Percentiles rank a stretch among this genome's conserved stretches.
Conservation (phyloP, 495 filamentous ascomycete genomes). For the Aspergillus avenaceus region DNA sequence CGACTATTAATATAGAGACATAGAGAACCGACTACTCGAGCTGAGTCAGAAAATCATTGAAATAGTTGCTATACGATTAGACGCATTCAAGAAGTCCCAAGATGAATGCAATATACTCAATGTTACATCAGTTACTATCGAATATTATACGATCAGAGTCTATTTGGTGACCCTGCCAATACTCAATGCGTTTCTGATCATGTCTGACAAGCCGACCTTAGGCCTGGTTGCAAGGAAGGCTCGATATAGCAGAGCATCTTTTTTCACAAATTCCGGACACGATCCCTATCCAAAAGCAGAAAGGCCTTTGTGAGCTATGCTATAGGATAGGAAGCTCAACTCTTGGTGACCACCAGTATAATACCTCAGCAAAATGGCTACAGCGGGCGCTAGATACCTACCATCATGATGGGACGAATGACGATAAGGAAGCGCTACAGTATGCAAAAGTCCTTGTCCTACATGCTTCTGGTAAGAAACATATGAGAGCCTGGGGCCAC, state of each 20-base stretch:
- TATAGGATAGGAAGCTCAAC: conserved; percentile 68
- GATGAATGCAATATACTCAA: conserved; percentile 10
- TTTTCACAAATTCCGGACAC: conserved; percentile 53
- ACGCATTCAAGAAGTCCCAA: conserved; percentile 42
- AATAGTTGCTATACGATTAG: conserved; percentile 60
- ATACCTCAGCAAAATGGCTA: conserved; percentile 67
- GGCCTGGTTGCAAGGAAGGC: conserved; percentile 67
- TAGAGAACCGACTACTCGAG: conserved; percentile 47
- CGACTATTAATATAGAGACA: conserved; percentile 30
- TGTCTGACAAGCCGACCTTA: conserved; percentile 24
- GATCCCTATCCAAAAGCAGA: conserved; percentile 38
- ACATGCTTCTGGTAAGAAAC: conserved; percentile 40
- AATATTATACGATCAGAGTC: conserved; percentile 70
- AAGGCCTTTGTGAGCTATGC: conserved; percentile 61
- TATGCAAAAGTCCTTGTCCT: conserved; percentile 65
- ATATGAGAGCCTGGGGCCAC: too few relatives aligned
- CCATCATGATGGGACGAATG: conserved; percentile 46
- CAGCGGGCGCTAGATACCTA: conserved; percentile 61
- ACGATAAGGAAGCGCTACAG: conserved; percentile 36
- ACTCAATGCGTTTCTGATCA: not conserved
- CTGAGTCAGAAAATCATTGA: conserved; percentile 57
- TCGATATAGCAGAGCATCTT: conserved; percentile 75
- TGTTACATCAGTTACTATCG: conserved; percentile 17
- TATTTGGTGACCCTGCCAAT: conserved; percentile 51
- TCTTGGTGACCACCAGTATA: conserved; percentile 45